phyloP scores from a whole-genome alignment of 208 protist species.

The Wallacemonas sp. region DNA sequence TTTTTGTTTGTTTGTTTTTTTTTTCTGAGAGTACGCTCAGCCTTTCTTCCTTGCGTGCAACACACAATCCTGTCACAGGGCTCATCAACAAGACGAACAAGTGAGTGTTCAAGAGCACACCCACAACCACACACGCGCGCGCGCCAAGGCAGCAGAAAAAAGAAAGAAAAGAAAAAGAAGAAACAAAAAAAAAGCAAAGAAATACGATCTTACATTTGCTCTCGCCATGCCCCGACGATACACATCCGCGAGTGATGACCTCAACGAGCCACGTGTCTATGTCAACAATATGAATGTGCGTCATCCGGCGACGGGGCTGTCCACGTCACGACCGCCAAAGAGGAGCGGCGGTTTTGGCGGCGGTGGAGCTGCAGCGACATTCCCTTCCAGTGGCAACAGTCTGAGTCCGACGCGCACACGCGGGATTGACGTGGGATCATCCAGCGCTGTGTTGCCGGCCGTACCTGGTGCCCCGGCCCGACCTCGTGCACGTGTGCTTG shows the following conservation, averaged over 20 bases:
- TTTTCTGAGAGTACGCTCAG: too few species aligned
- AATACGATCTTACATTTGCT: too few species aligned
- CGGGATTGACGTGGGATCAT: too few species aligned
- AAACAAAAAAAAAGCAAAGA: too few species aligned
- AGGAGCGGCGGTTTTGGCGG: neutral
- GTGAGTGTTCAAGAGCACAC: too few species aligned
- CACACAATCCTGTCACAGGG: too few species aligned
- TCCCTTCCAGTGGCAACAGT: too few species aligned
- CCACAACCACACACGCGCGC: too few species aligned
- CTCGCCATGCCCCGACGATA: slow-evolving; percentile 24
- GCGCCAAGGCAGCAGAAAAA: too few species aligned
- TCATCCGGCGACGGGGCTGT: slow-evolving; percentile 52
- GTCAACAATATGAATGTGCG: slow-evolving; percentile 89
- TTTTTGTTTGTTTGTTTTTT: slow-evolving; percentile 17
- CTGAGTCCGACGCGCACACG: too few species aligned
- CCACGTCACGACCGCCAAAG: slow-evolving; percentile 24
- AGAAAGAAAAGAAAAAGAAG: too few species aligned
- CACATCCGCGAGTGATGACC: slow-evolving; percentile 20
- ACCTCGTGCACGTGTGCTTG: neutral
- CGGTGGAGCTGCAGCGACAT: neutral
- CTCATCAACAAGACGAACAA: too few species aligned
- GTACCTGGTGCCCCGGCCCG: neutral
- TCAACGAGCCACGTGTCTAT: slow-evolving; percentile 52
- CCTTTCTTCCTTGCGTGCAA: neutral
- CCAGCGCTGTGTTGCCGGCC: neutral